Evolutionary conservation across 495 filamentous ascomycete genomes (phyloP).

Genomic region (Trichoderma erinaceum): DNA sequence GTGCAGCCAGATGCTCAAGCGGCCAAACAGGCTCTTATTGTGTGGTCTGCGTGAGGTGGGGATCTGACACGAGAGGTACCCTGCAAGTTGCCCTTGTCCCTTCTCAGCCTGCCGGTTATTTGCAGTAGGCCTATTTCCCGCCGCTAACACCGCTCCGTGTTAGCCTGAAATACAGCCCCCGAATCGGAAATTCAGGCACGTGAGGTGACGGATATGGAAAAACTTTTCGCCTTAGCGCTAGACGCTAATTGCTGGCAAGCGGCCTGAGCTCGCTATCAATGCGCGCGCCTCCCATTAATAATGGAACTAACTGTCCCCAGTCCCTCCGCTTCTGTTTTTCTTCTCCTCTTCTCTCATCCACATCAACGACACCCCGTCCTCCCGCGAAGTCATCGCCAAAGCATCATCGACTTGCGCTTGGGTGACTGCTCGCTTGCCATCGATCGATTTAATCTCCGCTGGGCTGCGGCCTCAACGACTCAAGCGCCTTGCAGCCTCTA

Average conservation of each 20-base stretch:
- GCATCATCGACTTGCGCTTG: neutral
- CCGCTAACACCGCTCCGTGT: neutral
- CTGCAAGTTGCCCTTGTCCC: neutral
- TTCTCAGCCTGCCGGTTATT: neutral
- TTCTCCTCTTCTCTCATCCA: neutral
- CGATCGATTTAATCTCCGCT: neutral
- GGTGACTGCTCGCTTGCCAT: neutral
- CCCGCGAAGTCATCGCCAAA: neutral
- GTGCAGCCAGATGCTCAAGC: neutral
- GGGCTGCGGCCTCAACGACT: neutral
- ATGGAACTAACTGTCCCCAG: conserved; percentile 8
- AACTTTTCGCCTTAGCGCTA: neutral
- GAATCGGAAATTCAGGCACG: neutral
- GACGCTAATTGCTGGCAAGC: neutral
- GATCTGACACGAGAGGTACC: neutral
- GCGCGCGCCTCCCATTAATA: neutral
- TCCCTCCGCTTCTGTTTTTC: conserved; percentile 6
- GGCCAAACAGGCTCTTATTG: neutral
- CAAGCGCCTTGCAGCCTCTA: neutral
- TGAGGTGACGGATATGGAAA: neutral
- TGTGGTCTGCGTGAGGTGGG: neutral
- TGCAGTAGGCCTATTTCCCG: neutral
- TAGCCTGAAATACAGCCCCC: neutral
- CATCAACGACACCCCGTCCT: neutral
- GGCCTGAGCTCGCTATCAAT: conserved; percentile 1